Percentiles rank a stretch among this genome's conserved stretches.
These are phyloP conservation scores for Entomortierella chlamydospora DNA, from an alignment of 192 early-diverging fungal species.

Conservation along the genomic window DNA sequence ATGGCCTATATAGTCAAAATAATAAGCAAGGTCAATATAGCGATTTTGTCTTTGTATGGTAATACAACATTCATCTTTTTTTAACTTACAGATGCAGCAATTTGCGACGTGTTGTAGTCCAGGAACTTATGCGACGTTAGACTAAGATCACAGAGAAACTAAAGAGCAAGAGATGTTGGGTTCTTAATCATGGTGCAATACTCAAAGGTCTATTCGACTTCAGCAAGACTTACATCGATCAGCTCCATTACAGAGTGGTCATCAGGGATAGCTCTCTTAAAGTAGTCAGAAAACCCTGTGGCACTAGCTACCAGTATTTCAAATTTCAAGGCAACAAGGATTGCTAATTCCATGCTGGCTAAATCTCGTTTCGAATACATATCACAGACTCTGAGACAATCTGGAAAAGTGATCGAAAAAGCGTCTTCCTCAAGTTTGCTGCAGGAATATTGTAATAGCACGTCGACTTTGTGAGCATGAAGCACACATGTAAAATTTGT, in stretches of 20 bases:
- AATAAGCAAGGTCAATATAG: not conserved
- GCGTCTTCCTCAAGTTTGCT: constrained; percentile 44
- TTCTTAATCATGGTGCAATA: not conserved
- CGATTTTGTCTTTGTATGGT: too few relatives aligned
- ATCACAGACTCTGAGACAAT: constrained; percentile 18
- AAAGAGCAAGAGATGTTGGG: not conserved
- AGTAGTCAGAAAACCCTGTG: constrained; percentile 35
- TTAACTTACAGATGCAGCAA: constrained; percentile 34
- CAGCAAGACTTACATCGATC: constrained; percentile 31
- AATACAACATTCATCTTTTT: not conserved
- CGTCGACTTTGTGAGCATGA: not conserved
- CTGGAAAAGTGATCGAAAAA: constrained; percentile 1
- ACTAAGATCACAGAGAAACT: constrained; percentile 50
- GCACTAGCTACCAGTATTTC: constrained; percentile 44
- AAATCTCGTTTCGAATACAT: constrained; percentile 22
- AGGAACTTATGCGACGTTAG: constrained; percentile 29
- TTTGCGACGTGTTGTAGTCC: constrained; percentile 27
- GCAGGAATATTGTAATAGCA: not conserved
- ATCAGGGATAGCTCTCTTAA: constrained; percentile 22
- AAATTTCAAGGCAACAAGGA: constrained; percentile 38
- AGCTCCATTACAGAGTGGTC: not conserved
- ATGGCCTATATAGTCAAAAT: constrained; percentile 7
- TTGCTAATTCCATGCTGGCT: constrained; percentile 24
- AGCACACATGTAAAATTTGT: not conserved
- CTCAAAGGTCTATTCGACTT: not conserved